These are phyloP conservation scores for Tylopilus felleus DNA, from an alignment of 768 basidiomycete species.

Conservation along the genomic window DNA sequence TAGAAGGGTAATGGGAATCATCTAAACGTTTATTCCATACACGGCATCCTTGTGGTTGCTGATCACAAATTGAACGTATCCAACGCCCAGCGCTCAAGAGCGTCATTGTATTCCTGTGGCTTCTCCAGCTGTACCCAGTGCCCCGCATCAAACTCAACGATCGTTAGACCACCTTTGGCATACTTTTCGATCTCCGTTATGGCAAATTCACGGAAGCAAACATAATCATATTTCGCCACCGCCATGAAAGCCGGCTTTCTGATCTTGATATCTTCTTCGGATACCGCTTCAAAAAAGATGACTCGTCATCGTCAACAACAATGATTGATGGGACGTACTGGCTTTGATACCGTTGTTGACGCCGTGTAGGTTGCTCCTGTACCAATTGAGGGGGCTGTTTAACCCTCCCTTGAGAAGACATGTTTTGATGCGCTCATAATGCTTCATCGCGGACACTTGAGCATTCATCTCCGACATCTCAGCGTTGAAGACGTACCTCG, in stretches of 20 bases:
- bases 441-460: constrained; percentile 18
- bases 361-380: constrained; percentile 29
- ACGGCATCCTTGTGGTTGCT: neutral
- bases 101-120: constrained; percentile 33
- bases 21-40: neutral
- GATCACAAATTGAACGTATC: constrained; percentile 17
- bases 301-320: neutral
- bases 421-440: constrained; percentile 25
- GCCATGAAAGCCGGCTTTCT: constrained; percentile 39
- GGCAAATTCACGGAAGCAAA: constrained; percentile 28
- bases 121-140: constrained; percentile 39
- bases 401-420: constrained; percentile 33
- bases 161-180: constrained; percentile 27
- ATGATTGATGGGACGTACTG: constrained; percentile 16
- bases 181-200: constrained; percentile 24
- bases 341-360: constrained; percentile 29
- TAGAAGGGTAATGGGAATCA: neutral
- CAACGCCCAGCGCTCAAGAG: constrained; percentile 34
- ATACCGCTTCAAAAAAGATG: constrained; percentile 13
- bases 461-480: neutral
- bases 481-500: constrained; percentile 23
- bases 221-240: constrained; percentile 33
- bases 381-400: constrained; percentile 37
- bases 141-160: constrained; percentile 34
- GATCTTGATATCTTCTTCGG: constrained; percentile 27